A percentile compares a stretch with the other conserved stretches of the same genome.
These are phyloP conservation scores for Rugonectria rugulosa DNA, from an alignment of 2,329 filamentous ascomycete genomes.

Conservation along the genomic window DNA sequence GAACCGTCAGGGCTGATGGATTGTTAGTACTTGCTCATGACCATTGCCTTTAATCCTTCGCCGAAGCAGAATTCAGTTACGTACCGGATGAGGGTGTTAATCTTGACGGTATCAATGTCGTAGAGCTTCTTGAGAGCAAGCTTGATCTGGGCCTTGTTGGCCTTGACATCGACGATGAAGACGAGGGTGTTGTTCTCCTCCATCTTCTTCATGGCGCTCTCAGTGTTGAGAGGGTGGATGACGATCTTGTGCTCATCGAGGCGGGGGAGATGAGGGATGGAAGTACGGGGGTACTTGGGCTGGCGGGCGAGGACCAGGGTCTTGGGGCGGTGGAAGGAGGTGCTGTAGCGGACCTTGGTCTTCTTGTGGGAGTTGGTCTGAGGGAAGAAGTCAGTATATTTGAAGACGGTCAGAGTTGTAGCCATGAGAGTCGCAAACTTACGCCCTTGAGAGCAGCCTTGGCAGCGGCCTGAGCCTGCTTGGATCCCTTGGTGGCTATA, in stretches of 20 bases:
- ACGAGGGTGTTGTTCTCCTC: constrained; percentile 99
- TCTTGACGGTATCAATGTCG: constrained; percentile 97
- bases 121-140: constrained; percentile 98
- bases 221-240: constrained; percentile 98
- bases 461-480: constrained; percentile 92
- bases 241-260: constrained; percentile 98
- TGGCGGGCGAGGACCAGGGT: constrained; percentile 89
- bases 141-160: constrained; percentile 99
- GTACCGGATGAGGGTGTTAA: constrained; percentile 98
- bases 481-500: constrained; percentile 71
- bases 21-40: constrained; percentile 32
- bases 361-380: constrained; percentile 76
- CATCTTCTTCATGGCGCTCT: constrained; percentile 99
- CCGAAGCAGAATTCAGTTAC: constrained; percentile 37
- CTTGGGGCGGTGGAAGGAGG: constrained; percentile 98
- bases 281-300: constrained; percentile 97
- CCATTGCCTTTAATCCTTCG: not conserved
- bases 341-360: constrained; percentile 90
- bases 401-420: not conserved
- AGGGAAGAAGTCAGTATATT: constrained; percentile 14
- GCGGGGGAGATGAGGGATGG: constrained; percentile 85
- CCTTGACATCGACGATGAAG: constrained; percentile 96
- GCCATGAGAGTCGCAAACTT: constrained; percentile 56
- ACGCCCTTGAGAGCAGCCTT: constrained; percentile 97
- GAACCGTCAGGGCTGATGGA: constrained; percentile 81